phyloP scores from a whole-genome alignment of 2,329 filamentous ascomycete genomes.

The Stagonosporopsis tanaceti region DNA sequence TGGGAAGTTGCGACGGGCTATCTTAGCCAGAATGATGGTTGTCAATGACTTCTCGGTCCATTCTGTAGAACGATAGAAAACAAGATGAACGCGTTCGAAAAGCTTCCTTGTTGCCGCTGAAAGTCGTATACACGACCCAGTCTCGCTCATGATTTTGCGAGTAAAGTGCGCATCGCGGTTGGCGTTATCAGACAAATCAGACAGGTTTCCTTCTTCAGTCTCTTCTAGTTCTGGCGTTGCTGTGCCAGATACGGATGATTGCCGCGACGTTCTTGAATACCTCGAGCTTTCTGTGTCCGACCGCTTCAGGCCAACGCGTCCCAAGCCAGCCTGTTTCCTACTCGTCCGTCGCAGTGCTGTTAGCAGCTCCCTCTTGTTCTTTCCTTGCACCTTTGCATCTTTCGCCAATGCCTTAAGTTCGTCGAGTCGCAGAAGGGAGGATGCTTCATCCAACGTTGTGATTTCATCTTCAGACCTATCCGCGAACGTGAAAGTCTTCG shows the following conservation, averaged over 20 bases:
- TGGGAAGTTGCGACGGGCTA: constrained; percentile 86
- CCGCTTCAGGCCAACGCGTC: constrained; percentile 71
- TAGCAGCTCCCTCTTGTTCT: constrained; percentile 83
- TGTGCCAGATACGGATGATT: constrained; percentile 53
- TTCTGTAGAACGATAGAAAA: constrained; percentile 94
- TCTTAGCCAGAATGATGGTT: constrained; percentile 91
- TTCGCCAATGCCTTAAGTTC: constrained; percentile 87
- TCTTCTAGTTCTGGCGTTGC: constrained; percentile 50
- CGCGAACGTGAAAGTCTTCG: constrained; percentile 75
- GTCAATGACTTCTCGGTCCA: constrained; percentile 98
- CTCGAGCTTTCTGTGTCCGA: constrained; percentile 67
- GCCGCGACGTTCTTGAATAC: constrained; percentile 60
- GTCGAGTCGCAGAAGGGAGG: constrained; percentile 80
- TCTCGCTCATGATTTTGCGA: constrained; percentile 76
- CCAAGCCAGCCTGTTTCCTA: constrained; percentile 77
- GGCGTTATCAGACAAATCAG: constrained; percentile 54
- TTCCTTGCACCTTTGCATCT: constrained; percentile 85
- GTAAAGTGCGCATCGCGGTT: constrained; percentile 80
- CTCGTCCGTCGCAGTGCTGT: constrained; percentile 77
- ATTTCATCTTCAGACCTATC: constrained; percentile 79
- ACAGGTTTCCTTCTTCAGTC: constrained; percentile 33
- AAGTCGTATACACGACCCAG: constrained; percentile 85
- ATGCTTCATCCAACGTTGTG: constrained; percentile 81
- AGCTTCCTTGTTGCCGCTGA: constrained; percentile 76
- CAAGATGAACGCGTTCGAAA: constrained; percentile 92